phyloP scores from a whole-genome alignment of 1,284 basidiomycete species.

The Kalmanozyma brasiliensis region DNA sequence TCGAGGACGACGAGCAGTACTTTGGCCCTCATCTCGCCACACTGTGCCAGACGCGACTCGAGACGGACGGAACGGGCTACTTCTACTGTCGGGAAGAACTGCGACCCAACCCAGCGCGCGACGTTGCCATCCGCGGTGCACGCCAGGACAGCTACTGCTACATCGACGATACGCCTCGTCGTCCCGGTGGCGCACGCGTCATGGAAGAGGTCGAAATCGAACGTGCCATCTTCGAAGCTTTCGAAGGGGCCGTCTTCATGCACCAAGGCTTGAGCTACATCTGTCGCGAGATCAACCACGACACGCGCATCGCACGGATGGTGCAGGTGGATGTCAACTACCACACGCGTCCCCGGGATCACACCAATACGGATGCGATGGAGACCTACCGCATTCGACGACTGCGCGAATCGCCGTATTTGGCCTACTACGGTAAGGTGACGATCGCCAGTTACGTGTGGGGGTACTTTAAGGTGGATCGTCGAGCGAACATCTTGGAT shows the following conservation, averaged over 20 bases:
- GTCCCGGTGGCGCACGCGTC: slow-evolving; percentile 71
- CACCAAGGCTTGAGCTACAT: slow-evolving; percentile 71
- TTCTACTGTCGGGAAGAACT: slow-evolving; percentile 82
- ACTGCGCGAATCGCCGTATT: slow-evolving; percentile 74
- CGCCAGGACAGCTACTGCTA: slow-evolving; percentile 83
- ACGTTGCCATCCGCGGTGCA: slow-evolving; percentile 80
- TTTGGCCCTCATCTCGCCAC: slow-evolving; percentile 74
- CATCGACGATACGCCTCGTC: slow-evolving; percentile 74
- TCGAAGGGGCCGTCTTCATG: slow-evolving; percentile 71
- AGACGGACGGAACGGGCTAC: slow-evolving; percentile 75
- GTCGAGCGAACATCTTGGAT: slow-evolving; percentile 76
- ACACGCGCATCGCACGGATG: slow-evolving; percentile 78
- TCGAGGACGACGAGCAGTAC: slow-evolving; percentile 75
- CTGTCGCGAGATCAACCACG: slow-evolving; percentile 82
- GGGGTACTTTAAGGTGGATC: slow-evolving; percentile 69
- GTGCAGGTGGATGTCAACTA: slow-evolving; percentile 82
- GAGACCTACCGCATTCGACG: slow-evolving; percentile 81
- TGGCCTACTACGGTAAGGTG: slow-evolving; percentile 81
- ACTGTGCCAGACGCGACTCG: slow-evolving; percentile 74
- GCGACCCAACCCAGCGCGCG: slow-evolving; percentile 77
- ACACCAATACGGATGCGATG: slow-evolving; percentile 80
- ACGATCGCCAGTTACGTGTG: slow-evolving; percentile 78
- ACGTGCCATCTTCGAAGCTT: slow-evolving; percentile 83
- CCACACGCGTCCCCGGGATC: slow-evolving; percentile 75
- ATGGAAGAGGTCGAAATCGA: slow-evolving; percentile 89